These are phyloP conservation scores for Agarophyton chilense DNA, from an alignment of 23 red algal species.

Conservation along the genomic window DNA sequence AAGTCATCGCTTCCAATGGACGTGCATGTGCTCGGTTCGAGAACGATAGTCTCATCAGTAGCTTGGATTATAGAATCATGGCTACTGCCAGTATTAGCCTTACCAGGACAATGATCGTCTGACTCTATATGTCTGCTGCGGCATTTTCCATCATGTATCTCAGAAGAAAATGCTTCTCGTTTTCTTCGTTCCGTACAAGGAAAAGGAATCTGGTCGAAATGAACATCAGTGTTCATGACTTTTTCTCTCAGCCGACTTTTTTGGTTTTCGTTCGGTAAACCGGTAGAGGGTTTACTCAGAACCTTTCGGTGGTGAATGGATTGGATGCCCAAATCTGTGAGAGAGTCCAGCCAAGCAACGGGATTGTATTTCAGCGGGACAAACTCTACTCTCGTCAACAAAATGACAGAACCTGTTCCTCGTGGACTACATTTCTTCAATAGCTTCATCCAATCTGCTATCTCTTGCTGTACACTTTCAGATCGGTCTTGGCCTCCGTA, in stretches of 20 bases:
- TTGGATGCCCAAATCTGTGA: neutral
- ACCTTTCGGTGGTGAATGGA: neutral
- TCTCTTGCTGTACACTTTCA: neutral
- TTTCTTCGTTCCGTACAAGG: neutral
- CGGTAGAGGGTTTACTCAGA: neutral
- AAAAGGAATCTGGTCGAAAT: neutral
- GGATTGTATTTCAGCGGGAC: neutral
- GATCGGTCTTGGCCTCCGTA: slow-evolving; percentile 37
- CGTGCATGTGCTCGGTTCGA: slow-evolving; percentile 6
- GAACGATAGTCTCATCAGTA: neutral
- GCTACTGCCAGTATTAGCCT: neutral
- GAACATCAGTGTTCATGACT: neutral
- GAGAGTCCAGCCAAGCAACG: neutral
- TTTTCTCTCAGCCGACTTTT: neutral
- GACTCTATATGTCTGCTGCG: neutral
- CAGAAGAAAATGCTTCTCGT: neutral
- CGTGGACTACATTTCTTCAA: neutral
- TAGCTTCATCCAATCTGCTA: slow-evolving; percentile 20
- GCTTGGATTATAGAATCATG: neutral
- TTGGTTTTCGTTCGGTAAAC: neutral
- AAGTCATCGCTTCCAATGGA: slow-evolving; percentile 12
- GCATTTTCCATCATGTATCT: neutral
- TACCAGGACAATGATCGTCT: neutral
- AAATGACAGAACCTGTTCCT: neutral
- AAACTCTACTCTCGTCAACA: slow-evolving; percentile 12